Evolutionary conservation across 1,284 basidiomycete genomes (phyloP), one percentile per base, ranked within the genome.

Genomic region (Mycena sp.): DNA sequence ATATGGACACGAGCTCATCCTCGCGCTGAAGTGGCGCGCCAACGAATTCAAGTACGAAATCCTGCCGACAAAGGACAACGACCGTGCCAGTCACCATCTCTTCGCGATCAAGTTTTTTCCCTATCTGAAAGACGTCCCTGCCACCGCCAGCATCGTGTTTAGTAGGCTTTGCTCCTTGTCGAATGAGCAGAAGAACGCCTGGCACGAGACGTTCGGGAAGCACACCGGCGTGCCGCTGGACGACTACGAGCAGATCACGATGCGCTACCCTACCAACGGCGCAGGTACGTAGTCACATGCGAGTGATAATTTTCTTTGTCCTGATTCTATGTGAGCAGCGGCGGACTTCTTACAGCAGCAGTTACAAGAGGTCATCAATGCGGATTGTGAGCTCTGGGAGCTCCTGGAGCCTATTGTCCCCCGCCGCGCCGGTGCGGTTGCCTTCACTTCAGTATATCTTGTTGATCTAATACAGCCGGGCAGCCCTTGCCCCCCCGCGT

Each of bases 21-120:
- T 57, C 37, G 54, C 35, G 23, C 54, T 57, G 23, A 57, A 38
- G 54, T 57, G 54, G 54, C 35, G 19, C n/a, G 44, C 38, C 54
- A 17, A 21, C 23, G 10, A 23, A 29, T 29, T 26, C 17, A 17
- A 57, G n/a, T 57, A 57, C 37, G 44, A 57, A 25, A 21, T 57
- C 32, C 16, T 57, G 25, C 54, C 54, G 41, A 25, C 46, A 21
- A 23, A 56, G 17, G 45, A 57, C 54, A 40, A 40, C 4, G 37
- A 57, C 30, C n/a, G 19, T 35, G 16, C 28, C 12, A 38, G 10
- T 21, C 35, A 21, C 7, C 45, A 48, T 40, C 44, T 57, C 32
- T 57, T 57, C 26, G 54, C 54, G 14, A 38, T 48, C 26, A 28
- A n/a, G 16, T 57, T 57, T 32, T 57, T 57, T 17, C 54, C 54